Base-by-base conservation (phyloP, 306 rosid species). In the Lathyrus aphaca region DNA sequence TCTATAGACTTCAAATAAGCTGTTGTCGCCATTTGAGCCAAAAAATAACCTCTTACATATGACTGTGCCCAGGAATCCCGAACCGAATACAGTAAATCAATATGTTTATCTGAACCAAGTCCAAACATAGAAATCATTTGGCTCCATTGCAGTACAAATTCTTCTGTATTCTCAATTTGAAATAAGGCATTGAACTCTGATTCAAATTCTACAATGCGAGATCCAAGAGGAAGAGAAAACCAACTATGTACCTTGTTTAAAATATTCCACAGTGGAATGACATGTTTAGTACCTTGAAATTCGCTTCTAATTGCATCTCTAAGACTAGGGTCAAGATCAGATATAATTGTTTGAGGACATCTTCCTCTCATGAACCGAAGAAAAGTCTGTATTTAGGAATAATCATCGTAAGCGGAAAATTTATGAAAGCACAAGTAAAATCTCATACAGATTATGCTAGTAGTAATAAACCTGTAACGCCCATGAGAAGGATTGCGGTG, bases 301-400 rank as follows among this genome's bases (percentile, higher is more conserved):
- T 87, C 91, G 29, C 82, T 87, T 74, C 82, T 75, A 54, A 89
- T 68, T 35, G 91, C 96, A 56, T 87, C 99, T 71, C 82, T 83
- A 68, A 94, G 87, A 79, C 91, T 86, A 0, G 95, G 84, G 63
- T 94, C 96, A 38, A 94, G 83, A 82, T 91, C 96, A 43, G 92
- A 86, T 77, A 91, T 74, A 65, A 94, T 71, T 80, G 97, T 85
- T 78, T 88, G 97, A 0, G 99, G 97, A 80, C 82, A 89, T 77
- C 95, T 87, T 71, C 99, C 99, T 75, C 91, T 83, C 97, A 89
- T 86, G 83, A 94, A 85, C 67, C 81, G 86, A 48, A 87, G 77
- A 77, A 91, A 91, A 57, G 91, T 82, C 95, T 94, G 88, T 44
- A 84, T 82, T 39, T 69, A 67, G 50, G 46, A 67, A 77, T 45